phyloP scores from a whole-genome alignment of 495 filamentous ascomycete species.

The Talaromyces ruber region DNA sequence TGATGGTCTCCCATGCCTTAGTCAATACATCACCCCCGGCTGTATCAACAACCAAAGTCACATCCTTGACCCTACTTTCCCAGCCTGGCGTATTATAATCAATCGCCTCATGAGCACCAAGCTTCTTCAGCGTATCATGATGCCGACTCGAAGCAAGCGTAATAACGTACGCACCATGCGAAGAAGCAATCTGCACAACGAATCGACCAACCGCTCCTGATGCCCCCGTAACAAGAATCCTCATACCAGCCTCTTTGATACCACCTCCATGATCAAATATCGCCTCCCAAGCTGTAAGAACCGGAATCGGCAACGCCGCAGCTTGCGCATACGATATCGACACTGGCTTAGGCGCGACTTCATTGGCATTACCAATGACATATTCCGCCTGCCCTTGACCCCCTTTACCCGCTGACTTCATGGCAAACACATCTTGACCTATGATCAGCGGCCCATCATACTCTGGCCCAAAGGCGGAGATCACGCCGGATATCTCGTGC shows the following conservation, averaged over 20 bases:
- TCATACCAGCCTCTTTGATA: conserved; percentile 7
- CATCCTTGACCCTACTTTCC: neutral
- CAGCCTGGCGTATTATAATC: neutral
- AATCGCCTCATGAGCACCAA: neutral
- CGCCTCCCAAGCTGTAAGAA: conserved; percentile 12
- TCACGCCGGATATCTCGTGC: neutral
- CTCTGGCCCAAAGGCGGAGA: neutral
- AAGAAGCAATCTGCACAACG: neutral
- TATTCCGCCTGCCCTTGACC: neutral
- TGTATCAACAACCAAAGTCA: neutral
- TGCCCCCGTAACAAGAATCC: neutral
- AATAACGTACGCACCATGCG: neutral
- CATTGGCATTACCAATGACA: neutral
- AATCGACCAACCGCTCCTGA: neutral
- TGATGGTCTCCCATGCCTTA: neutral
- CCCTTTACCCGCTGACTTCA: neutral
- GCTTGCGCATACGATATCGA: neutral
- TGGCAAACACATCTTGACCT: neutral
- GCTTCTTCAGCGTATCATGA: neutral
- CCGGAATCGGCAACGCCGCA: neutral
- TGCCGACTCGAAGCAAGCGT: neutral
- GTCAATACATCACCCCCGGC: neutral
- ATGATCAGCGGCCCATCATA: neutral
- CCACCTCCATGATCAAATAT: conserved; percentile 28
- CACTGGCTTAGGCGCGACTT: neutral